Evolutionary conservation across 371 early-diverging fungal genomes (phyloP), one percentile per base, ranked within the genome.

Genomic region (Rhizomucor pusillus): DNA sequence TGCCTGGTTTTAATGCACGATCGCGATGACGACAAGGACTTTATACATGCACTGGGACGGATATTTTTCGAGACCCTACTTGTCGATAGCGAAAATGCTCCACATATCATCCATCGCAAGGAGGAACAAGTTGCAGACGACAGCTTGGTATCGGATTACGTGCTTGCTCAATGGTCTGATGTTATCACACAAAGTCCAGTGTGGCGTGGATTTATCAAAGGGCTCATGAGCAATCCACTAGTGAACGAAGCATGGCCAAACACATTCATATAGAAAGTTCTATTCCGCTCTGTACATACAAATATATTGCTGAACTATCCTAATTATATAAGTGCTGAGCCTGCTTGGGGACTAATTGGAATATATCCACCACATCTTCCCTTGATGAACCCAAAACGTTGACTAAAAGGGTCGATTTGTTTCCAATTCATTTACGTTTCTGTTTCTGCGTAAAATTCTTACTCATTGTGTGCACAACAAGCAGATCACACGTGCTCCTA

Each of bases 171-270:
- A 24, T 77, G 71, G 66, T 56, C 60, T 36, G 62, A 69, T 12
- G 37, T 39, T 9, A 52, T 71, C 1, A 63, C 52, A 3, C 60
- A 66, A 35, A 77, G 74, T 52, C 68, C 74, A 0, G 62, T 75
- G 0, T 75, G 75, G 71, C 56, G 73, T 41, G 79, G 79, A 5
- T 75, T 78, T 36, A 45, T 78, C 51, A 78, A 72, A 54, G 79
- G 79, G 0, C 47, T 78, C 16, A 73, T 73, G 71, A 75, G 79
- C 45, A 74, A 78, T 50, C 71, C 75, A 4, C 51, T 72, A 35
- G 64, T 75, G 46, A 68, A 69, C 36, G 75, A 74, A 50, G 54
- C 66, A 23, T 77, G 78, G 78, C 73, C 75, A 19, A 66, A 72
- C 25, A 73, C 73, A 7, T 71, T 73, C 39, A 41, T 55, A 25